Evolutionary conservation across 345 rosid genomes (phyloP).

Genomic region (Reutealis trisperma): DNA sequence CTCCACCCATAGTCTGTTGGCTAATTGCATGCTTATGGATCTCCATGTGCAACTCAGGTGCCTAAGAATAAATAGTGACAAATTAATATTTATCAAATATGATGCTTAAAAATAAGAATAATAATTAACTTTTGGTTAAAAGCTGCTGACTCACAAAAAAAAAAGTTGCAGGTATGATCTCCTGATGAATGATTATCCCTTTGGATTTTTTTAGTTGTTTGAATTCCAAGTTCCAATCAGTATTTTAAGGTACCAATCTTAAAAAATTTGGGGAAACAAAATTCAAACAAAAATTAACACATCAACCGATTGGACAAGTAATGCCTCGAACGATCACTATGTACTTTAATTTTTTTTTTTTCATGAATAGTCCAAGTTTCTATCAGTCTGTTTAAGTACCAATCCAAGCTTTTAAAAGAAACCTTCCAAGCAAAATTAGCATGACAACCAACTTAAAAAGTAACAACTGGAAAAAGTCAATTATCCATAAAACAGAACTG

Average conservation of each 20-base stretch:
- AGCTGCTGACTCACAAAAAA: background rate
- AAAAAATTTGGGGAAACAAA: too few relatives aligned
- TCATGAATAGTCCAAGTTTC: background rate
- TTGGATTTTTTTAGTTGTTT: background rate
- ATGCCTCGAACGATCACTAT: background rate
- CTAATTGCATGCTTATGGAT: slow-evolving; percentile 18
- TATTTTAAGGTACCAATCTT: background rate
- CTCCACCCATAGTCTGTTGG: slow-evolving; percentile 22
- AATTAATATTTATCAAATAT: background rate
- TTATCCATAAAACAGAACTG: background rate
- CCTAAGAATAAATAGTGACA: slow-evolving; percentile 8
- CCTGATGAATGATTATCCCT: background rate
- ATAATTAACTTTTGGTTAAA: too few relatives aligned
- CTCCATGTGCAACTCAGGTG: slow-evolving; percentile 31
- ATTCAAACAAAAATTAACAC: background rate
- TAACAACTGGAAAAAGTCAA: background rate
- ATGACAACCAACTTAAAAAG: background rate
- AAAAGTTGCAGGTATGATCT: too few relatives aligned
- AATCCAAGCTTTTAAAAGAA: background rate
- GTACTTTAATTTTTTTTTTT: background rate
- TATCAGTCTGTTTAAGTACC: background rate
- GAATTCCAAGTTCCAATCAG: background rate
- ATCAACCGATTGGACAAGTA: too few relatives aligned
- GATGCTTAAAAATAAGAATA: background rate
- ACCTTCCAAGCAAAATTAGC: background rate